These are phyloP conservation scores for Ballota nigra DNA, from an alignment of 257 asterid genomes.

Conservation along the genomic window DNA sequence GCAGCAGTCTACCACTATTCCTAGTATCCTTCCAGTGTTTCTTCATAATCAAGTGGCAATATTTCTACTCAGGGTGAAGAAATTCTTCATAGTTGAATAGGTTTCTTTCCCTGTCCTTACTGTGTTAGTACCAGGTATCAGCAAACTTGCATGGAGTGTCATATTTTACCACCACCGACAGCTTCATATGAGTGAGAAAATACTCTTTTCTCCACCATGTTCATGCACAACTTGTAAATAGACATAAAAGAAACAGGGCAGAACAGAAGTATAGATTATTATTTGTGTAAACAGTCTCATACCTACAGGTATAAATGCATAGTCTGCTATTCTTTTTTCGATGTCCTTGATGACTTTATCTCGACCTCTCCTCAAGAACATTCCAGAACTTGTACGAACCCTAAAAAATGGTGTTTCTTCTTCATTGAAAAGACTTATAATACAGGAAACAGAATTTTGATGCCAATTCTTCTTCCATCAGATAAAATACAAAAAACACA, in stretches of 20 bases:
- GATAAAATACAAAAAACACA: not conserved
- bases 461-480: not conserved
- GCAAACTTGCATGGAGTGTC: not conserved
- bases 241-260: not conserved
- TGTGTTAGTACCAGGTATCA: not conserved
- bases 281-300: conserved; percentile 12
- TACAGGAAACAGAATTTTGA: not conserved
- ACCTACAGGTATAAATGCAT: conserved; percentile 85
- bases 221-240: not conserved
- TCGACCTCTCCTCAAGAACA: conserved; percentile 71
- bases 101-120: not conserved
- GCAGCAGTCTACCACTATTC: not conserved
- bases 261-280: not conserved
- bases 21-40: not conserved
- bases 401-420: conserved; percentile 37
- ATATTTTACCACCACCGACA: not conserved
- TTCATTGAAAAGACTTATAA: conserved; percentile 2
- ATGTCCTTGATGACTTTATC: conserved; percentile 63
- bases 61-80: conserved; percentile 1
- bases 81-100: not conserved
- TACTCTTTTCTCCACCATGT: not conserved
- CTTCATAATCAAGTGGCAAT: not conserved
- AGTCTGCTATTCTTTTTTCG: conserved; percentile 84
- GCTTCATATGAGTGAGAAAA: not conserved
- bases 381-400: conserved; percentile 91